Evolutionary conservation across 192 early-diverging fungal species (phyloP).

Genomic region (Spinellus fusiger): DNA sequence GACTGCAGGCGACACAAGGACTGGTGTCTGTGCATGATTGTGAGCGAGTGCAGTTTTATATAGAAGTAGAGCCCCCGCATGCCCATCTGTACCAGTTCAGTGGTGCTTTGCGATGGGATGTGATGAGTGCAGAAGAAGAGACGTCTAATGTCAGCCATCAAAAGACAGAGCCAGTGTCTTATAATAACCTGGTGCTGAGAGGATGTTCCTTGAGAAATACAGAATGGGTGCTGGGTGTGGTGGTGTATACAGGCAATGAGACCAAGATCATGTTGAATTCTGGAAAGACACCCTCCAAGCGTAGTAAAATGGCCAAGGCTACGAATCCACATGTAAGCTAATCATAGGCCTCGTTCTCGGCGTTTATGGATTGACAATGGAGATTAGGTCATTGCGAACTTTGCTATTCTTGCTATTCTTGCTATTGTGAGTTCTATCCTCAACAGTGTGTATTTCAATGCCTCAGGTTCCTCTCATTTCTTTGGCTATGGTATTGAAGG

Average conservation of each 20-base stretch:
- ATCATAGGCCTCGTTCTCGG: not conserved
- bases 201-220: conserved; percentile 94
- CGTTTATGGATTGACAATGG: not conserved
- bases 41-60: conserved; percentile 50
- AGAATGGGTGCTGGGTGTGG: conserved; percentile 78
- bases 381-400: conserved; percentile 70
- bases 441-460: conserved; percentile 55
- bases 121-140: conserved; percentile 15
- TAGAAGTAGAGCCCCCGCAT: conserved; percentile 84
- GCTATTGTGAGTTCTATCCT: conserved; percentile 64
- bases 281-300: conserved; percentile 88
- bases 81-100: conserved; percentile 82
- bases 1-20: conserved; percentile 54
- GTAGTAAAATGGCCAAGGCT: conserved; percentile 84
- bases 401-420: conserved; percentile 70
- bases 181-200: conserved; percentile 82
- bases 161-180: conserved; percentile 61
- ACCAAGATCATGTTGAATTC: conserved; percentile 97
- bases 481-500: conserved; percentile 50
- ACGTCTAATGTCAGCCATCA: conserved; percentile 35
- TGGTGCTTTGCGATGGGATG: conserved; percentile 58
- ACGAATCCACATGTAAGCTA: conserved; percentile 80
- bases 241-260: conserved; percentile 87
- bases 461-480: conserved; percentile 43
- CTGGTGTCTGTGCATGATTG: conserved; percentile 54